Evolutionary conservation across 768 basidiomycete species (phyloP).

Genomic region (Lactarius deliciosus): DNA sequence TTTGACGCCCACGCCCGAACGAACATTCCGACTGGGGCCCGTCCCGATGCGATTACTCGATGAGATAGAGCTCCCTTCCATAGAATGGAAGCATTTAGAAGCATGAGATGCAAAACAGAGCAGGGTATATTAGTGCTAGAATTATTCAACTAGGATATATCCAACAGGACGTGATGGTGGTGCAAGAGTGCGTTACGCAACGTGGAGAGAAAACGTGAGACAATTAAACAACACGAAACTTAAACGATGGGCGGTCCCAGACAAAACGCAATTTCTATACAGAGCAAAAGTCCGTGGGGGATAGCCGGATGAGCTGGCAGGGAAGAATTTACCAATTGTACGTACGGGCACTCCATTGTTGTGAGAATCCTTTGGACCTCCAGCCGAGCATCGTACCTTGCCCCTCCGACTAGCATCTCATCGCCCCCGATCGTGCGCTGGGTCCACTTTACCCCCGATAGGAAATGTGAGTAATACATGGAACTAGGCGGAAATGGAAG

Average conservation of each 20-base stretch:
- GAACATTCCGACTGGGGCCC: conserved; percentile 8
- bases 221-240: conserved; percentile 24
- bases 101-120: conserved; percentile 22
- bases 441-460: conserved; percentile 26
- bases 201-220: conserved; percentile 9
- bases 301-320: conserved; percentile 14
- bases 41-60: conserved; percentile 7
- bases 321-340: conserved; percentile 23
- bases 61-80: conserved; percentile 21
- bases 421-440: conserved; percentile 25
- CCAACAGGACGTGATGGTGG: conserved; percentile 22
- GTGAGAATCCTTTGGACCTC: conserved; percentile 14
- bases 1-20: conserved; percentile 13
- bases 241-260: conserved; percentile 20
- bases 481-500: conserved; percentile 24
- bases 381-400: conserved; percentile 26
- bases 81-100: conserved; percentile 19
- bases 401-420: conserved; percentile 23
- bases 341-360: conserved; percentile 23
- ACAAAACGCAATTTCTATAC: conserved; percentile 23
- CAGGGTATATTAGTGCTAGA: conserved; percentile 31
- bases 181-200: conserved; percentile 27
- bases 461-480: conserved; percentile 24
- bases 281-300: conserved; percentile 27
- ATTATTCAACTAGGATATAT: conserved; percentile 30